A percentile compares a stretch with the other conserved stretches of the same genome.
Evolutionary conservation across 179 eudicot species (phyloP).

Genomic region (Amaranthus tricolor): DNA sequence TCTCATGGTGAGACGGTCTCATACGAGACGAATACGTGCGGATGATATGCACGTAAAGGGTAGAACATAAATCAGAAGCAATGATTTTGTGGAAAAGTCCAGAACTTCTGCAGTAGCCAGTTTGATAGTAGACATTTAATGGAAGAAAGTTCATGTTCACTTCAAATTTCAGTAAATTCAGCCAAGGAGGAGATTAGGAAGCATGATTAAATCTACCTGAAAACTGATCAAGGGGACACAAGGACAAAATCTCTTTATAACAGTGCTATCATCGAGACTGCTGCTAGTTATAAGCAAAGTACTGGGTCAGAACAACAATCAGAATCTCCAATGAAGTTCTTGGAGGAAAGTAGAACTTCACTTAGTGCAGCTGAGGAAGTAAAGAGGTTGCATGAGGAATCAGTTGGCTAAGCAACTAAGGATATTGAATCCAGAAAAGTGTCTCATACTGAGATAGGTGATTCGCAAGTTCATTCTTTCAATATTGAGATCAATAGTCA

Average conservation of each 20-base stretch:
- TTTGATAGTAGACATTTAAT: slow-evolving; percentile 37
- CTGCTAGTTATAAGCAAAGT: slow-evolving; percentile 20
- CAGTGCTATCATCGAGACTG: slow-evolving; percentile 24
- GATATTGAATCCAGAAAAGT: slow-evolving; percentile 28
- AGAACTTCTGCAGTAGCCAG: slow-evolving; percentile 10
- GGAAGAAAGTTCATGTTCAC: slow-evolving; percentile 33
- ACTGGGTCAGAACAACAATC: slow-evolving; percentile 21
- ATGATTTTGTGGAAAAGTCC: slow-evolving; percentile 12
- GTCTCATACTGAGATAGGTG: slow-evolving; percentile 29
- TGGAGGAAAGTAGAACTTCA: slow-evolving; percentile 34
- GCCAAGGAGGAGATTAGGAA: slow-evolving; percentile 29
- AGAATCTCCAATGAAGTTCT: slow-evolving; percentile 30
- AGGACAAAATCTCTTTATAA: slow-evolving; percentile 25
- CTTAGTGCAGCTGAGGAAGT: slow-evolving; percentile 28
- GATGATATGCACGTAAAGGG: slow-evolving; percentile 15
- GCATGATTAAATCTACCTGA: slow-evolving; percentile 23
- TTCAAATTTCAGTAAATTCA: slow-evolving; percentile 26
- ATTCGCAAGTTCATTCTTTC: slow-evolving; percentile 27
- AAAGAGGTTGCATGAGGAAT: slow-evolving; percentile 24
- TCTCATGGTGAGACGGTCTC: too few relatives aligned
- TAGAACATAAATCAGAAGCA: slow-evolving; percentile 18
- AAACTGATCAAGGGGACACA: slow-evolving; percentile 31
- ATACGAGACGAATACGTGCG: slow-evolving; percentile 10
- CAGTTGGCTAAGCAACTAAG: slow-evolving; percentile 24
- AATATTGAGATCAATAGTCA: slow-evolving; percentile 24